Evolutionary conservation across 768 basidiomycete genomes (phyloP), one percentile per base, ranked within the genome.

Genomic region (Boletus insuetus): DNA sequence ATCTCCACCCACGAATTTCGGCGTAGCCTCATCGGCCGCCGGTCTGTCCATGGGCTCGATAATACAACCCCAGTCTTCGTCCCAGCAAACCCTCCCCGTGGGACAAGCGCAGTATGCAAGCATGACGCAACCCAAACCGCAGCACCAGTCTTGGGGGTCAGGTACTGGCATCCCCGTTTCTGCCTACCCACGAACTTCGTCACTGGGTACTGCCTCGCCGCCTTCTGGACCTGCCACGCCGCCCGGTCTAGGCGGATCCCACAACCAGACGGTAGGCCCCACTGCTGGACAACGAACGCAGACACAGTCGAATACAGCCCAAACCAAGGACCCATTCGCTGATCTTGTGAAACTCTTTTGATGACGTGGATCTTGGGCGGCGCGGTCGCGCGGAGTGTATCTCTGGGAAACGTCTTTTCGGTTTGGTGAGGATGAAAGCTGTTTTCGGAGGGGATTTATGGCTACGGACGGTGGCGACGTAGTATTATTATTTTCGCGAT

Each of bases 321-420:
- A 58, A 61, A 76, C 73, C 53, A 93, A 89, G 67, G 91, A 93
- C 69, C 91, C 91, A 40, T 93, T 93, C 64, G 89, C 89, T 7
- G 91, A 93, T 72, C 76, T 93, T 35, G 89, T 79, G 3, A 86
- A 86, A 19, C 71, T 93, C 51, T 91, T 93, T 68, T 93, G 65
- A 67, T 19, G 13, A 29, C 13, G 34, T 34, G 13, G 34, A 34
- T 13, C 34, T 34, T 34, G 34, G 12, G 32, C 24, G 24, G 24
- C 24, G 24, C 24, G 24, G 26, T 9, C 26, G 26, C 26, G 26
- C 9, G 8, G 26, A 9, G 26, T 29, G 24, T 24, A 24, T 24
- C 1, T 24, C 24, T 24, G 24, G 24, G 26, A 9, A 29, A 29
- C 26, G 26, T 29, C 26, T 9, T 29, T 29, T 26, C 1, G 26